Percentiles rank a stretch among this genome's conserved stretches.
Evolutionary conservation across 2,329 filamentous ascomycete species (phyloP).

Genomic region (Cladosporium austrohemisphaericum): DNA sequence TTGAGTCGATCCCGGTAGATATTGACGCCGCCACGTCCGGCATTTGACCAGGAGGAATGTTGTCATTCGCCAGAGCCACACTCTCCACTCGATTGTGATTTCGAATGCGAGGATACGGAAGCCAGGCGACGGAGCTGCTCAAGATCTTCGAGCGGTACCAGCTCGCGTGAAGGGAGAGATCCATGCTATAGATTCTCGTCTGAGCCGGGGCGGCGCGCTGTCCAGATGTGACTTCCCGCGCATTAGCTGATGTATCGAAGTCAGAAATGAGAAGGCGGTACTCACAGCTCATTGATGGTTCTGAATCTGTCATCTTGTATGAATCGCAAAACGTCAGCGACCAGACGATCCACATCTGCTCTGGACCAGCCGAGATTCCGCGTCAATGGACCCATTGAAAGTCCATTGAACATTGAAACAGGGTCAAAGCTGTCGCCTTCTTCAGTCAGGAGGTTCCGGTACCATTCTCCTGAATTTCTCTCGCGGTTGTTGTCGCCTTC

Average conservation of each 20-base stretch:
- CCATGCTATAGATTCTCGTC: slow-evolving; percentile 18
- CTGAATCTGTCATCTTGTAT: slow-evolving; percentile 17
- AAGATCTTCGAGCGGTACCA: no score
- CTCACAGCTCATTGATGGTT: slow-evolving; percentile 17
- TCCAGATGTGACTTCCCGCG: slow-evolving; percentile 45
- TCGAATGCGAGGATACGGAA: no score
- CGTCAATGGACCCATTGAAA: slow-evolving; percentile 49
- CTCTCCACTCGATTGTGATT: no score
- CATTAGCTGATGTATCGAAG: slow-evolving; percentile 17
- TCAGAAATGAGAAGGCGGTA: no score
- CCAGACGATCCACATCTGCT: slow-evolving; percentile 58
- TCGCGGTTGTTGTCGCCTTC: slow-evolving; percentile 60
- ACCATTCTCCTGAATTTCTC: slow-evolving; percentile 63
- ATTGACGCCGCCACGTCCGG: no score
- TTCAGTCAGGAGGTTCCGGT: slow-evolving; percentile 72
- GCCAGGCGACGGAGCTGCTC: no score
- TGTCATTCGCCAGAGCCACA: no score
- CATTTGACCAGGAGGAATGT: no score
- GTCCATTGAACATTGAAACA: slow-evolving; percentile 22
- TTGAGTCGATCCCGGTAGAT: no score
- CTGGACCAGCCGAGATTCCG: slow-evolving; percentile 59
- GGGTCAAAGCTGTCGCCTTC: slow-evolving; percentile 61
- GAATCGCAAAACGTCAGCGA: slow-evolving; percentile 58
- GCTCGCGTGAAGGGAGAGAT: no score
- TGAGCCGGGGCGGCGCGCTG: slow-evolving; percentile 39